Base-by-base conservation (phyloP, 768 basidiomycete genomes). In the Grammothele lineata region DNA sequence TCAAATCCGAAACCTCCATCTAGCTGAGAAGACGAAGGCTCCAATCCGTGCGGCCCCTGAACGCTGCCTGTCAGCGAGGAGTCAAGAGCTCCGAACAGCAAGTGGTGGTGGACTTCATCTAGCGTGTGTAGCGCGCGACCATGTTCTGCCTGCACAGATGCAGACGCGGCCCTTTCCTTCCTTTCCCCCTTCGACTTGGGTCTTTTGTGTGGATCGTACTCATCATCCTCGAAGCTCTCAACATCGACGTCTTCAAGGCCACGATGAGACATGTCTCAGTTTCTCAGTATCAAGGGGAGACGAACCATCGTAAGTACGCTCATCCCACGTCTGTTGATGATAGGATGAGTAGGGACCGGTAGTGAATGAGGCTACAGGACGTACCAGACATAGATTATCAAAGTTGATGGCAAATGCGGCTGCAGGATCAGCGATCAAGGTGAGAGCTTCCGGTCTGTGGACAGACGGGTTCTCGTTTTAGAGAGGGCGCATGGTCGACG, bases 81-180 rank as follows among this genome's bases (percentile, higher is more conserved):
- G 45, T 85, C 83, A 54, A 86, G 80, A 0, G 86, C 86, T 22
- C 72, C 74, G 4, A 80, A 76, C 14, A 90, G 66, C 18, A 90
- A 60, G 54, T 83, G 76, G 30, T 85, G 79, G 51, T 85, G 78
- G 50, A 82, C 75, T 57, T 91, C 87, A 10, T 78, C 68, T n/a
- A 91, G 74, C 27, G 81, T 88, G 60, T 85, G 78, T 25, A 58
- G 62, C 0, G 38, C 51, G 5, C 51, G 37, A 9, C 9, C 51
- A 8, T 48, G 42, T 18, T 53, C 51, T 10, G 46, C 22, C n/a
- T 10, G 46, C 35, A 19, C 35, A 7, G 39, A 42, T 40, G 57
- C 66, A 45, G 59, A 58, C 32, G 60, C 62, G 32, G 65, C 51
- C 40, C 47, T 53, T 56, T 56, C 60, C 37, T 48, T 38, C 48